Conservation (phyloP, 345 rosid genomes). For the Rhodamnia rubescens region DNA sequence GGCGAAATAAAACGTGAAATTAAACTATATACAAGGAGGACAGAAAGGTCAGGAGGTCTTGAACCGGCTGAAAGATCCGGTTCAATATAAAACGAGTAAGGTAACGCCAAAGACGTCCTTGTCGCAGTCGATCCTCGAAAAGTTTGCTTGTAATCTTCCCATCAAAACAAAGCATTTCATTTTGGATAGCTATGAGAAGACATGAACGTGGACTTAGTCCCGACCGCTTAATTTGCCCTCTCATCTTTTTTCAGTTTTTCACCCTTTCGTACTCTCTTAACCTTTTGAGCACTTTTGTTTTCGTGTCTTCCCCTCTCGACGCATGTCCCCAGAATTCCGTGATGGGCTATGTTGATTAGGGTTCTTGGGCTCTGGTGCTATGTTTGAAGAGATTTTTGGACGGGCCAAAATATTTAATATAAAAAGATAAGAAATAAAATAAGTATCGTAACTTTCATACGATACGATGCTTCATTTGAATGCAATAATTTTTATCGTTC, state of each 20-base stretch:
- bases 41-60: not conserved
- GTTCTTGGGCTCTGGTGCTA: not conserved
- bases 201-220: not conserved
- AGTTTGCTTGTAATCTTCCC: not conserved
- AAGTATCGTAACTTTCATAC: not conserved
- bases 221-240: not conserved
- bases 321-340: not conserved
- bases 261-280: not conserved
- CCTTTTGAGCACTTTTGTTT: not conserved
- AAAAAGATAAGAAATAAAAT: no score
- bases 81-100: not conserved
- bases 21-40: not conserved
- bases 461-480: fast-evolving
- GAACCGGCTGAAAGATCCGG: not conserved
- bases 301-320: not conserved
- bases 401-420: not conserved
- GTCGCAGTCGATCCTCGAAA: not conserved
- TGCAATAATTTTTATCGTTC: not conserved
- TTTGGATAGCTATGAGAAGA: not conserved
- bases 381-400: not conserved
- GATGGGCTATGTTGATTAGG: not conserved
- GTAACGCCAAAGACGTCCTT: not conserved
- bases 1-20: not conserved
- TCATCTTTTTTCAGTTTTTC: not conserved
- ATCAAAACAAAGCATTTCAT: not conserved